Base-by-base conservation (phyloP, 2,329 filamentous ascomycete genomes). In the Aspergillus arachidicola region DNA sequence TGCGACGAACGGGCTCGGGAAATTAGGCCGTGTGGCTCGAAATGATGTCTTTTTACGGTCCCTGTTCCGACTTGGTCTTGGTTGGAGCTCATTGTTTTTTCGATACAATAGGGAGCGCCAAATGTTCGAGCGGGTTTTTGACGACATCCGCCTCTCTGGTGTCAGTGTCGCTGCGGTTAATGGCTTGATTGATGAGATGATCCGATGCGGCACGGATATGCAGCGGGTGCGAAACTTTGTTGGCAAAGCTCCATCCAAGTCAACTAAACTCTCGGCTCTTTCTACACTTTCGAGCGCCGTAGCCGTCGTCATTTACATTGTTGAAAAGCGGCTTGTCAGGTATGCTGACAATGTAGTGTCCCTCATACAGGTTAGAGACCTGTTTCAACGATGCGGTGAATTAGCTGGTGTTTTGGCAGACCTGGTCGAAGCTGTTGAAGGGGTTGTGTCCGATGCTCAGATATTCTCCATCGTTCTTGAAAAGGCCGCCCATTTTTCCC, bases 401-500 rank as follows among this genome's bases (percentile, higher is more conserved):
- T 61, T 81, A 30, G 66, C 80, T 32, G 72, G 72, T 36, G 73
- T 72, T 21, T 60, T 81, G 26, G 72, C 75, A 32, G 71, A 73
- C 50, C 76, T 81, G 50, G 70, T 80, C 26, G 71, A 73, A 72
- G 81, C 53, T 83, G 83, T 70, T 80, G 85, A 64, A 81, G 83
- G 51, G 62, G 78, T 73, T 53, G 80, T 69, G 57, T 84, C 73
- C 5, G 90, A 92, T 64, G 87, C 89, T 60, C 81, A 86, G 28
- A 80, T 90, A 28, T 77, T 92, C 1, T 87, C 88, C 0, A 77
- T 83, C 26, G 80, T 91, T 1, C 90, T 90, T 66, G 79, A 85
- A 32, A 85, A 87, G 65, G 86, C 88, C 1, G 86, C 88, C 58
- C 79, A 86, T 12, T 83, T 88, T 6, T 89, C 93, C 63, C 86